phyloP scores from a whole-genome alignment of 1,139 yeast genomes.

The Candida pseudoviswanathii region DNA sequence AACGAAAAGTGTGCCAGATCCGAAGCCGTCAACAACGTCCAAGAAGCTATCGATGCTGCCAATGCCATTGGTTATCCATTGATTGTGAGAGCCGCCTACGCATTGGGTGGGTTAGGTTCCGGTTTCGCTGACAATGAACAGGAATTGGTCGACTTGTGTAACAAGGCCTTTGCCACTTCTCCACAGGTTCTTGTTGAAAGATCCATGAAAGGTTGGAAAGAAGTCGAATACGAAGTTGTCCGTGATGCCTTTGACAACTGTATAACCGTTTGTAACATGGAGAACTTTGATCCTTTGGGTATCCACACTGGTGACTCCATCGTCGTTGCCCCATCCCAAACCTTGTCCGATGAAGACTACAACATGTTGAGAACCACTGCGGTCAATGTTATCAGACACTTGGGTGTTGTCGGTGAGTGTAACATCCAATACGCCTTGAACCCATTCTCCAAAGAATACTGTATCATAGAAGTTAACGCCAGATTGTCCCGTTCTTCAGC shows the following conservation, averaged over 20 bases:
- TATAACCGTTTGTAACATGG: conserved; percentile 99
- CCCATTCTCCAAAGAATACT: conserved; percentile 92
- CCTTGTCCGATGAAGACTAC: conserved; percentile 94
- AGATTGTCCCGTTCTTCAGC: conserved; percentile 97
- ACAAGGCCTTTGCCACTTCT: conserved; percentile 75
- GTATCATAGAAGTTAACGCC: conserved; percentile 97
- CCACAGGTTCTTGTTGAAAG: conserved; percentile 97
- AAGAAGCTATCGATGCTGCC: conserved; percentile 90
- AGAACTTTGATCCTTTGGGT: conserved; percentile 97
- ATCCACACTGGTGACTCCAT: conserved; percentile 99
- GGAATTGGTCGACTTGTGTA: conserved; percentile 49
- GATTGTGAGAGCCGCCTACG: conserved; percentile 96
- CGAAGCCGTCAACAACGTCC: conserved; percentile 90
- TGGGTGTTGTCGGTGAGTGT: conserved; percentile 99
- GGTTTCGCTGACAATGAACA: conserved; percentile 88
- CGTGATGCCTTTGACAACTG: conserved; percentile 96
- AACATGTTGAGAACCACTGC: conserved; percentile 98
- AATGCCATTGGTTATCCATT: conserved; percentile 89
- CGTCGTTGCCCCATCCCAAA: conserved; percentile 98
- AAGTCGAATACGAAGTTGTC: conserved; percentile 97
- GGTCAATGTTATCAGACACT: conserved; percentile 92
- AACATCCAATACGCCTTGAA: conserved; percentile 96
- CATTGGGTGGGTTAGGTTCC: conserved; percentile 97
- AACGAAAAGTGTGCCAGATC: conserved; percentile 96
- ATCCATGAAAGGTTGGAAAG: conserved; percentile 98